phyloP scores from a whole-genome alignment of 2,329 filamentous ascomycete species.

The Fusarium succisae region DNA sequence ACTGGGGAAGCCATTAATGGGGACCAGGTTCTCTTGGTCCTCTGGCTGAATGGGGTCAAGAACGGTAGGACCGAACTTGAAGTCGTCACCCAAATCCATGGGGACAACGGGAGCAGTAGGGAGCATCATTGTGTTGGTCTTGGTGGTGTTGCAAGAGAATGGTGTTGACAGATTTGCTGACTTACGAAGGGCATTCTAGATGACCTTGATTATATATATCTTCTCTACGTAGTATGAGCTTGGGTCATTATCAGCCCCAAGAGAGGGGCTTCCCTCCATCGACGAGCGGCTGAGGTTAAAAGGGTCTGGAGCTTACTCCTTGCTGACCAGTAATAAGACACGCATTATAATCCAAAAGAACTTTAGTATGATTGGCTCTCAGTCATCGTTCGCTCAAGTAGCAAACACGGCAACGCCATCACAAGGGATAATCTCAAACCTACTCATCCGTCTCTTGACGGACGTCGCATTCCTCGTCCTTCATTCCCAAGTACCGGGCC shows the following conservation, averaged over 20 bases:
- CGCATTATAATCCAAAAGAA: neutral
- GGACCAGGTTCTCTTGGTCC: neutral
- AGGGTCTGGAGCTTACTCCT: neutral
- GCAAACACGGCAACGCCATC: neutral
- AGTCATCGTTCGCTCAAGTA: accelerated
- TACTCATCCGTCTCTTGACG: neutral
- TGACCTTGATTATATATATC: neutral
- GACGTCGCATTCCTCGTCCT: neutral
- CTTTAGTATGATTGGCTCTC: neutral
- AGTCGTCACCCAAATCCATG: conserved; percentile 21
- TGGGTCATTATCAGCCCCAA: neutral
- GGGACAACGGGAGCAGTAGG: conserved; percentile 21
- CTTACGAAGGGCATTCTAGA: neutral
- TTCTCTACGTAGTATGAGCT: neutral
- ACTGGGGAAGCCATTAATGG: conserved; percentile 8
- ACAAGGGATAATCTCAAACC: neutral
- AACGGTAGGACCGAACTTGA: conserved; percentile 28
- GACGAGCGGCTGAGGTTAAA: neutral
- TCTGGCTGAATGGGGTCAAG: conserved; percentile 24
- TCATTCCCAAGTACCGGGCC: neutral
- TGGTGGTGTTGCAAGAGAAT: neutral
- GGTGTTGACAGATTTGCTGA: neutral
- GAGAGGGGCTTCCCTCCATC: neutral
- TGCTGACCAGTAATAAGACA: neutral
- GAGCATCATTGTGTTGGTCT: neutral